Base-by-base conservation (phyloP, 1,284 basidiomycete species). In the Irpex rosettiformis region DNA sequence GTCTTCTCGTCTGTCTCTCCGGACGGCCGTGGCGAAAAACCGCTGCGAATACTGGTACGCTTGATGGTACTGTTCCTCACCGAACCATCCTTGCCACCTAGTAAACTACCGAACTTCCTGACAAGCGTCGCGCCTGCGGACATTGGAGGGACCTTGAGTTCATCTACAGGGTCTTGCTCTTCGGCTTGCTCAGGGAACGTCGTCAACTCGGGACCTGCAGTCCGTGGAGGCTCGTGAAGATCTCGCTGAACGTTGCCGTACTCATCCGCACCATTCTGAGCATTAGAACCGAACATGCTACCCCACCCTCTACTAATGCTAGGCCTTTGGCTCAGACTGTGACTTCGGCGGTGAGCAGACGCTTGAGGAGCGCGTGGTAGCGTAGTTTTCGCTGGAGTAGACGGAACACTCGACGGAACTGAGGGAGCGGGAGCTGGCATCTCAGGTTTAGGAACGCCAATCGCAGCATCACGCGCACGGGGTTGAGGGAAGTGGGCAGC, bases 251-350 rank as follows among this genome's bases (percentile, higher is more conserved):
- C 57, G 27, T 62, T 66, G 1, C 75, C 76, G 56, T 76, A 69
- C 64, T 84, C 82, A 51, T 76, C 75, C 24, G 75, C 72, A 65
- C 55, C 63, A 68, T 58, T 72, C 69, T 53, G 59, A 42, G 21
- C 69, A 4, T 72, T 71, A 57, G 75, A 75, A 16, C 82, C 80
- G 67, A 87, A 84, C 73, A 84, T 77, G 10, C 72, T 74, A 11
- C 70, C 65, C 72, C 77, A 70, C 3, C 73, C 73, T 37, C 75
- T 72, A 21, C 75, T 61, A 10, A 73, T 73, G 28, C 76, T 79
- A 29, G 87, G 90, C 13, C 86, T 77, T 67, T 91, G 88, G 64
- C 86, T 90, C 65, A 93, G 78, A 67, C 87, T 90, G 69, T 92
- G 91, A 63, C 85, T 89, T 53, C 88, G 76, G 55, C 83, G 78